Evolutionary conservation across 305 asterid genomes (phyloP).

Genomic region (Fraxinus latifolia): DNA sequence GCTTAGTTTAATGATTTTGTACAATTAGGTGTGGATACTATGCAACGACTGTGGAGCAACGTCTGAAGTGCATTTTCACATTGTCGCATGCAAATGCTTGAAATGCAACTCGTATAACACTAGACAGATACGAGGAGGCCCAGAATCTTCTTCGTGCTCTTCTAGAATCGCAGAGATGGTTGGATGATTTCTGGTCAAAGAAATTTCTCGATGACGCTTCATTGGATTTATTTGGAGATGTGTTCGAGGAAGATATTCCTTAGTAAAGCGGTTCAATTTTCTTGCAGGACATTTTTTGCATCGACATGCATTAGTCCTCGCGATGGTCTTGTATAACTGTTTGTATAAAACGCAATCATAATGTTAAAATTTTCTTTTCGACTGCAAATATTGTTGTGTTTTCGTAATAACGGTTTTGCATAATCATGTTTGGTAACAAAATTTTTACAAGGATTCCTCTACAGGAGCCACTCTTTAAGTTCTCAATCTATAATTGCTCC

Average conservation of each 20-base stretch:
- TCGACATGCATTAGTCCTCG: background rate
- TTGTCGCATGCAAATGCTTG: slow-evolving; percentile 48
- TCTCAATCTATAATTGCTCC: background rate
- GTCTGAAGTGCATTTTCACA: slow-evolving; percentile 49
- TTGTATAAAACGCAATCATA: background rate
- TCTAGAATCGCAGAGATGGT: slow-evolving; percentile 30
- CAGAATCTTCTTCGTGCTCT: slow-evolving; percentile 35
- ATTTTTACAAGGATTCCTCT: background rate
- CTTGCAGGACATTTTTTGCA: background rate
- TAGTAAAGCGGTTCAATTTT: background rate
- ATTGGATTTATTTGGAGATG: background rate
- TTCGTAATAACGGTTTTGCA: background rate
- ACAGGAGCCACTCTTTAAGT: background rate
- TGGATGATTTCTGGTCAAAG: slow-evolving; percentile 11
- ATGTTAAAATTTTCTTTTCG: background rate
- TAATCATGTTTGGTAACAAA: background rate
- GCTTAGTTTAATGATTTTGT: background rate
- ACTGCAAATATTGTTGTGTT: background rate
- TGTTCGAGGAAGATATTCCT: background rate
- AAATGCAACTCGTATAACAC: slow-evolving; percentile 61
- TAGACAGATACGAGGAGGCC: slow-evolving; percentile 43
- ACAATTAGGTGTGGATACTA: slow-evolving; percentile 54
- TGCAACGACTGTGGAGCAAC: slow-evolving; percentile 59
- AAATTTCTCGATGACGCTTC: background rate
- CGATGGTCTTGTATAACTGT: background rate